A percentile compares a stretch with the other conserved stretches of the same genome.
Evolutionary conservation across 2,329 filamentous ascomycete species (phyloP).

Genomic region (Pyrenophora graminea): DNA sequence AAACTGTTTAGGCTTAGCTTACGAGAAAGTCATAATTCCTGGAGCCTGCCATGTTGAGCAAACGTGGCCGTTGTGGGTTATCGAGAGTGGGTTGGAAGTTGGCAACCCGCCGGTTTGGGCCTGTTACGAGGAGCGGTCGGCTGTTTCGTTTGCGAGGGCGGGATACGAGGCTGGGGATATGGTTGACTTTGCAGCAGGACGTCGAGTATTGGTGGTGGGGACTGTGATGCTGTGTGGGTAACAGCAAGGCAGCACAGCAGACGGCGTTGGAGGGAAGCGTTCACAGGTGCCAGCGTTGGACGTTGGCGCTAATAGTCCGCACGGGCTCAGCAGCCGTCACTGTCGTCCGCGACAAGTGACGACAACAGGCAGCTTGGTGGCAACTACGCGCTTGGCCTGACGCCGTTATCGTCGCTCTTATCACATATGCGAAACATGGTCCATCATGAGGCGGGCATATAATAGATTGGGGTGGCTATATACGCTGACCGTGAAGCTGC

Average conservation of each 20-base stretch:
- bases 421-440: background rate
- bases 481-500: slow-evolving; percentile 1
- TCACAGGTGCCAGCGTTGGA: slow-evolving; percentile 17
- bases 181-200: background rate
- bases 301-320: slow-evolving; percentile 16
- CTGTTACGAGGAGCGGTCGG: slow-evolving; percentile 11
- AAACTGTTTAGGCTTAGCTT: slow-evolving; percentile 48
- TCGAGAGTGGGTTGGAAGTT: slow-evolving; percentile 28
- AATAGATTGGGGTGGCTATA: slow-evolving; percentile 3
- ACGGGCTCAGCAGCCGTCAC: slow-evolving; percentile 16
- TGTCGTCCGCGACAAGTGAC: slow-evolving; percentile 6
- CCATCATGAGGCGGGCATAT: background rate
- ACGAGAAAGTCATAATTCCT: slow-evolving; percentile 99
- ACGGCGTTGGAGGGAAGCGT: slow-evolving; percentile 13
- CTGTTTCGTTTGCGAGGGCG: slow-evolving; percentile 3
- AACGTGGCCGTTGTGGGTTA: slow-evolving; percentile 13
- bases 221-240: slow-evolving; percentile 2
- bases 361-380: slow-evolving; percentile 7
- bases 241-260: slow-evolving; percentile 13
- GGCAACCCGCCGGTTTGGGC: slow-evolving; percentile 28
- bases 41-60: slow-evolving; percentile 80
- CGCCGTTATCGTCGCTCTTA: background rate
- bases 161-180: background rate
- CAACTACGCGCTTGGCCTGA: slow-evolving; percentile 8
- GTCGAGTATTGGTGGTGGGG: slow-evolving; percentile 1